phyloP scores from a whole-genome alignment of 2,329 filamentous ascomycete genomes.

The Myriosclerotinia curreyana region DNA sequence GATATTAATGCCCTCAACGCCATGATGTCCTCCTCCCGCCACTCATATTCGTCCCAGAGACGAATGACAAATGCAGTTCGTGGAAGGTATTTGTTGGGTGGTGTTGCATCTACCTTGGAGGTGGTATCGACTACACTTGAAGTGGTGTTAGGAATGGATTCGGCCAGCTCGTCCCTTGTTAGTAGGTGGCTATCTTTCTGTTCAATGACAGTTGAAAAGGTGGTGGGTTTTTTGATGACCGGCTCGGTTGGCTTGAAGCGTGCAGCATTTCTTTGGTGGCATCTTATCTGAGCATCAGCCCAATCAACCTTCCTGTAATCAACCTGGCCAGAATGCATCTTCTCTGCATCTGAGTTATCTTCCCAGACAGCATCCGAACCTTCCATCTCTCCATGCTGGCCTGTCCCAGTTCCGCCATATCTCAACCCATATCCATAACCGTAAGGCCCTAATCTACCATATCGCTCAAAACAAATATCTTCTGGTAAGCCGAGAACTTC shows the following conservation, averaged over 20 bases:
- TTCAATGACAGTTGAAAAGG: constrained; percentile 22
- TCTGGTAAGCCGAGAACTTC: constrained; percentile 73
- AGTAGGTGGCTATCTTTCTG: constrained; percentile 23
- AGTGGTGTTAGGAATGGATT: neutral
- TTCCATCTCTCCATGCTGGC: constrained; percentile 77
- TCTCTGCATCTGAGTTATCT: constrained; percentile 38
- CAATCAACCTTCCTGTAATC: constrained; percentile 77
- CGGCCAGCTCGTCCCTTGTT: constrained; percentile 11
- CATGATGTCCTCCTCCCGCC: constrained; percentile 75
- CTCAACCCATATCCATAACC: constrained; percentile 80
- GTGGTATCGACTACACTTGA: constrained; percentile 15
- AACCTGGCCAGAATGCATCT: constrained; percentile 54
- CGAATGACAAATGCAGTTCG: constrained; percentile 79
- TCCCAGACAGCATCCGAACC: constrained; percentile 79
- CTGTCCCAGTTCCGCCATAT: constrained; percentile 79
- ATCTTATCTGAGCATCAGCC: constrained; percentile 73
- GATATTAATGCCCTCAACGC: constrained; percentile 80
- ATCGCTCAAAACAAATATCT: constrained; percentile 90
- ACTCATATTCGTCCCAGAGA: constrained; percentile 77
- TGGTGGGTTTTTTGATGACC: constrained; percentile 22
- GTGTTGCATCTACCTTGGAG: constrained; percentile 14
- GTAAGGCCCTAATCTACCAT: constrained; percentile 83
- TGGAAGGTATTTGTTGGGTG: constrained; percentile 40
- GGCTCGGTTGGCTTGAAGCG: constrained; percentile 52
- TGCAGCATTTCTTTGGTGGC: constrained; percentile 65